phyloP scores from a whole-genome alignment of 2,329 filamentous ascomycete genomes.

The Calonectria crousiana region DNA sequence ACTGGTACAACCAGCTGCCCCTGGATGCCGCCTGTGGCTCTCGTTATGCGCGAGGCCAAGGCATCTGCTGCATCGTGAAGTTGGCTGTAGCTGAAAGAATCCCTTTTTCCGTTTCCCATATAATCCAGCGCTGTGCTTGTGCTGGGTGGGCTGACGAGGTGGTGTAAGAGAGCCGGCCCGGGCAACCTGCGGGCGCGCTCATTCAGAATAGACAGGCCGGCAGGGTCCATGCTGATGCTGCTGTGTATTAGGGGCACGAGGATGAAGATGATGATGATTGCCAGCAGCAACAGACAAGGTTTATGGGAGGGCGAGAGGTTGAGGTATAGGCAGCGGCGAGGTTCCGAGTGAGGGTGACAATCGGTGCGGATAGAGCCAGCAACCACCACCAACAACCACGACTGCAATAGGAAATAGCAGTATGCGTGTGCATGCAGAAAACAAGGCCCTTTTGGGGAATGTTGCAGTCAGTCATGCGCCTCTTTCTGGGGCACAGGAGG shows the following conservation, averaged over 20 bases:
- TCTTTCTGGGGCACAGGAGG: slow-evolving; percentile 35
- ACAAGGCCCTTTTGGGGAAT: slow-evolving; percentile 42
- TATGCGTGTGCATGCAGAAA: slow-evolving; percentile 33
- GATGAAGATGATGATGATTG: slow-evolving; percentile 12
- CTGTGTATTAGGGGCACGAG: not conserved
- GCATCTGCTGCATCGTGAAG: slow-evolving; percentile 70
- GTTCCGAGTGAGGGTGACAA: slow-evolving; percentile 3
- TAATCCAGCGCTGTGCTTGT: slow-evolving; percentile 49
- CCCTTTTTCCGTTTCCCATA: slow-evolving; percentile 40
- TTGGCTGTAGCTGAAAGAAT: slow-evolving; percentile 69
- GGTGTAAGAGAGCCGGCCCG: slow-evolving; percentile 62
- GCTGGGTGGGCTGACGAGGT: slow-evolving; percentile 67
- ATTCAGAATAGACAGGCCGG: slow-evolving; percentile 60
- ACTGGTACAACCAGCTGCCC: slow-evolving; percentile 75
- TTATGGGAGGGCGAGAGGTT: not conserved
- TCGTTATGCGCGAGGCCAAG: slow-evolving; percentile 65
- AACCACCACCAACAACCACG: slow-evolving; percentile 30
- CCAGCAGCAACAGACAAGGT: not conserved
- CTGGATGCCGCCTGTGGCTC: slow-evolving; percentile 16
- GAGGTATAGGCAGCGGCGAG: slow-evolving; percentile 2
- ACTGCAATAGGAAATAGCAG: slow-evolving; percentile 27
- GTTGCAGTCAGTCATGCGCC: slow-evolving; percentile 39
- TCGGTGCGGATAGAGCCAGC: slow-evolving; percentile 19
- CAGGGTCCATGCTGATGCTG: slow-evolving; percentile 41
- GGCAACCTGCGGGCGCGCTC: slow-evolving; percentile 53